Base-by-base conservation (phyloP, 495 filamentous ascomycete genomes). In the Cryomyces minteri region DNA sequence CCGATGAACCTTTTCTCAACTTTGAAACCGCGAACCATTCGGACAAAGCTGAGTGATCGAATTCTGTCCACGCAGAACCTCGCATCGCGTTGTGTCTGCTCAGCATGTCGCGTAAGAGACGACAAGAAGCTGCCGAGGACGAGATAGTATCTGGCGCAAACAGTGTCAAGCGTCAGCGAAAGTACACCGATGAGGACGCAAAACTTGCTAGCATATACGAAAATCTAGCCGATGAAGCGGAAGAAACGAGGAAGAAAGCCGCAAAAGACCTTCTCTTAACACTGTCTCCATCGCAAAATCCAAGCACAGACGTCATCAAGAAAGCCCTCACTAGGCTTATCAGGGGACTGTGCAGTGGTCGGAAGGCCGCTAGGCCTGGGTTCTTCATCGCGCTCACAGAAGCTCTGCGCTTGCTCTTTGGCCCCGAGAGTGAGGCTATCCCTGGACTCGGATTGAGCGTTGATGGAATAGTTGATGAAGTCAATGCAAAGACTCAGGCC, bases 351-450 rank as follows among this genome's bases (percentile, higher is more conserved):
- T 84, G 87, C 45, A 94, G 86, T 56, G 80, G 86, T 39, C 74
- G 84, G 25, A 93, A 94, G 64, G 87, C 83, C 10, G 85, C 88
- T 31, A 71, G 90, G 29, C 62, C 88, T 46, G 90, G 90, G n/a
- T 95, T 90, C 57, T 92, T 84, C 34, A 67, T 94, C 46, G 86
- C 88, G 2, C 62, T 96, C 51, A 82, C 87, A 0, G 88, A 95
- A 62, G 66, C 93, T 45, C 57, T 92, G 36, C 66, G 69, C 0
- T 74, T 80, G 54, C 55, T 82, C n/a, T 71, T 70, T 52, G 71
- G 68, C 1, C 34, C 34, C 60, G 66, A 44, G 57, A 63, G 25
- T 48, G 68, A 30, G 58, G 58, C 9, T 38, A 48, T 31, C 57
- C 57, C 18, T 69, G 66, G 46, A 72, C 7, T 51, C 43, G 43